These are phyloP conservation scores for Euphorbia tirucalli DNA, from an alignment of 345 rosid species.

Conservation along the genomic window DNA sequence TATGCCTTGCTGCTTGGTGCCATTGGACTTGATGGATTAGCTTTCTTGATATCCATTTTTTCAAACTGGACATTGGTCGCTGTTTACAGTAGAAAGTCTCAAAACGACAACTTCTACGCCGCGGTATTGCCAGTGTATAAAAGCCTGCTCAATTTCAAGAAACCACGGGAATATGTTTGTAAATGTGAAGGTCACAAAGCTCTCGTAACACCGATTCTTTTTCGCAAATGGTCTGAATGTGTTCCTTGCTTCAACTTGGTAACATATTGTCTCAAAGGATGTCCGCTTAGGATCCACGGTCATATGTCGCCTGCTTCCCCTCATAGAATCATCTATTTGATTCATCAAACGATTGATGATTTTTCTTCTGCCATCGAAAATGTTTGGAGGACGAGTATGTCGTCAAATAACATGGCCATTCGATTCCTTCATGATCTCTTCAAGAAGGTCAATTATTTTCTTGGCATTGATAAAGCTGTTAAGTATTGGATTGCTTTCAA, in stretches of 20 bases:
- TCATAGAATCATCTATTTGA: not conserved
- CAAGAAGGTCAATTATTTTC: not conserved
- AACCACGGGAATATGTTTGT: not conserved
- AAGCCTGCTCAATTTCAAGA: slow-evolving; percentile 21
- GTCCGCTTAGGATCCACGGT: slow-evolving; percentile 27
- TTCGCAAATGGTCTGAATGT: slow-evolving; percentile 56
- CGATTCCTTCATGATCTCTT: not conserved
- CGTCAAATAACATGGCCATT: not conserved
- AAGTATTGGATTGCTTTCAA: not conserved
- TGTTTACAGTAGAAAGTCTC: slow-evolving; percentile 19
- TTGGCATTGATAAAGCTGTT: not conserved
- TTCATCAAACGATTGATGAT: not conserved
- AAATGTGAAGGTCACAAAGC: slow-evolving; percentile 11
- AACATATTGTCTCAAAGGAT: slow-evolving; percentile 38
- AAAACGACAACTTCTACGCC: slow-evolving; percentile 10
- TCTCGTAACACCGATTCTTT: slow-evolving; percentile 26
- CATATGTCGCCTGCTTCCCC: not conserved
- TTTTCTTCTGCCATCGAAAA: not conserved
- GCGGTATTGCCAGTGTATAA: not conserved
- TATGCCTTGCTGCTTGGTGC: slow-evolving; percentile 51
- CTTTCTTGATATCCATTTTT: slow-evolving; percentile 43
- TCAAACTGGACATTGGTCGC: slow-evolving; percentile 50
- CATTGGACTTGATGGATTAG: slow-evolving; percentile 42
- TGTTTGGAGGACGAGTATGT: not conserved
- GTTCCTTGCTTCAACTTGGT: slow-evolving; percentile 49